phyloP scores from a whole-genome alignment of 305 asterid genomes.

The Solanum chacoense region DNA sequence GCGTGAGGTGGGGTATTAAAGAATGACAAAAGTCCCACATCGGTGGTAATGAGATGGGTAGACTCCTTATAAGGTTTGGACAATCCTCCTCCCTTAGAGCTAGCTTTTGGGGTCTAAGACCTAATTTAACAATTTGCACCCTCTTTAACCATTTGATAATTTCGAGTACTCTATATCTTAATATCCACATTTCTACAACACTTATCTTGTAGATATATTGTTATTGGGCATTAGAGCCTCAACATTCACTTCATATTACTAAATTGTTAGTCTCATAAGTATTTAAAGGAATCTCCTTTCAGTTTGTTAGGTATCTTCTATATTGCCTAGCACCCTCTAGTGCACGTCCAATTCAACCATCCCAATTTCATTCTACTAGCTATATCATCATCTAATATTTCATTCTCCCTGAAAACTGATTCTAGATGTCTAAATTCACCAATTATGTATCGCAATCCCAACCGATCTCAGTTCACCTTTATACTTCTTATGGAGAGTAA shows the following conservation, averaged over 20 bases:
- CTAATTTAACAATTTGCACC: neutral
- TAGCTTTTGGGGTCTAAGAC: too few species aligned
- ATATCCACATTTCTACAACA: neutral
- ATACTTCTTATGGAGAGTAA: neutral
- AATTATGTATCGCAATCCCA: neutral
- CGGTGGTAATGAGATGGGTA: too few species aligned
- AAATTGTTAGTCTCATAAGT: neutral
- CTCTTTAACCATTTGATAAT: neutral
- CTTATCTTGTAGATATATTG: neutral
- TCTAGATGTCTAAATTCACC: neutral
- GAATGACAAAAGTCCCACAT: too few species aligned
- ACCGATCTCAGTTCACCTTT: neutral
- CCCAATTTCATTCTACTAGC: neutral
- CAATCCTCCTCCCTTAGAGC: too few species aligned
- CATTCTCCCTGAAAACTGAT: neutral
- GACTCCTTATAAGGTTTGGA: too few species aligned
- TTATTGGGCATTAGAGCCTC: neutral
- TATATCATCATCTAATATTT: neutral
- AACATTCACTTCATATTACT: neutral
- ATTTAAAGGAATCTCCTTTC: neutral
- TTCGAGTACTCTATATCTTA: neutral
- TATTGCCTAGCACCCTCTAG: neutral
- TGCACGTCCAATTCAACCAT: neutral
- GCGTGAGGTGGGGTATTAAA: too few species aligned
- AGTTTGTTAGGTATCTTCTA: neutral